Evolutionary conservation across 805 yeast genomes (phyloP).

Genomic region (Candida glaebosa): DNA sequence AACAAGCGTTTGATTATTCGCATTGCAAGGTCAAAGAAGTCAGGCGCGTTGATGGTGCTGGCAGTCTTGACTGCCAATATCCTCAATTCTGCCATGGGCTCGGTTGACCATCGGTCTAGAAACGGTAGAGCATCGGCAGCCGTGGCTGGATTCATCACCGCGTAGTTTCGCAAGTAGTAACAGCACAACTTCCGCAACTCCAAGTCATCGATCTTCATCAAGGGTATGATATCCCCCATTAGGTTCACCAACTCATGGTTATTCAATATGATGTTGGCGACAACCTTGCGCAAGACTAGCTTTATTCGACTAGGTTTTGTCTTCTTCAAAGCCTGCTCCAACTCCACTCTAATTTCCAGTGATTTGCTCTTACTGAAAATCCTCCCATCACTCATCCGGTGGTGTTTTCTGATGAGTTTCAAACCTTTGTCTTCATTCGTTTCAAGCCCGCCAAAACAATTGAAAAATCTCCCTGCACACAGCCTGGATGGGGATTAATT

Average conservation of each 20-base stretch:
- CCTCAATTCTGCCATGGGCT: slow-evolving; percentile 46
- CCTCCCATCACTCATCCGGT: slow-evolving; percentile 36
- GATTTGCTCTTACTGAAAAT: slow-evolving; percentile 37
- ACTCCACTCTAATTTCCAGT: slow-evolving; percentile 37
- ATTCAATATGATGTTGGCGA: slow-evolving; percentile 82
- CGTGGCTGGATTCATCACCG: slow-evolving; percentile 52
- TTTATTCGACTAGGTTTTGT: slow-evolving; percentile 36
- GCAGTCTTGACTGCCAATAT: slow-evolving; percentile 64
- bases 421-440: too few species aligned
- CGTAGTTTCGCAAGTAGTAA: slow-evolving; percentile 61
- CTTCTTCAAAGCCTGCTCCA: slow-evolving; percentile 41
- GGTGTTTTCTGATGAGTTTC: too few species aligned
- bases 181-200: slow-evolving; percentile 72
- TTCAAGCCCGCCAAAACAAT: too few species aligned
- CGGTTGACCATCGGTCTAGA: slow-evolving; percentile 51
- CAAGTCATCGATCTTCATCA: slow-evolving; percentile 56
- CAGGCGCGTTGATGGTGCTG: slow-evolving; percentile 53
- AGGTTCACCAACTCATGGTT: slow-evolving; percentile 70
- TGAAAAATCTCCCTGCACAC: neutral
- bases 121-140: slow-evolving; percentile 54
- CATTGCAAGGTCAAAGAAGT: slow-evolving; percentile 47
- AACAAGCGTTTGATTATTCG: slow-evolving; percentile 33
- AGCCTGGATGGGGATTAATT: too few species aligned
- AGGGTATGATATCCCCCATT: slow-evolving; percentile 57
- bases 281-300: slow-evolving; percentile 56